Evolutionary conservation across 345 rosid genomes (phyloP), one percentile per base, ranked within the genome.

Genomic region (Bruguiera gymnorhiza): DNA sequence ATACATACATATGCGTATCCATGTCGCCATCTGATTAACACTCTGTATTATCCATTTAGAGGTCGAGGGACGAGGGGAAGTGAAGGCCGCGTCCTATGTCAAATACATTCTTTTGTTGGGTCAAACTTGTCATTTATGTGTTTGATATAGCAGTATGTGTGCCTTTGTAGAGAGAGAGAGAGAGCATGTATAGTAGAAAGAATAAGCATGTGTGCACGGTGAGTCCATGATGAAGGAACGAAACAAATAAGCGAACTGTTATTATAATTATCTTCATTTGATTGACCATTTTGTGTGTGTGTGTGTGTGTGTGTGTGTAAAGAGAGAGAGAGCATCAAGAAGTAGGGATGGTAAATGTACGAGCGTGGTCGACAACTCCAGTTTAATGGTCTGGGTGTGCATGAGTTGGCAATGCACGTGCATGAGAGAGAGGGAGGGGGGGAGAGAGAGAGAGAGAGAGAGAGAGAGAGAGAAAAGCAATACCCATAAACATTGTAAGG

Each of bases 401-500:
- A 46, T 84, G 84, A 82, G 87, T 77, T 82, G 87, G 80, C 87
- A 81, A 77, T 61, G 77, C 87, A 84, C 75, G 80, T 79, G 85
- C 80, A 76, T 76, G 78, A 61, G 67, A 57, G 62, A 55, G 5
- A 55, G 68, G 68, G 54, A 73, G 68, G 51, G 36, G 27, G 23
- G 24, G 9, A 13, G 20, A 56, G 31, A 55, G 29, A 58, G 39
- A 59, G 62, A 32, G 23, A 29, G 9, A 13, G 20, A 56, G 31
- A 55, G 29, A 58, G 39, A 59, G 62, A 3, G 18, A 18, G 36
- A 46, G 51, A 37, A 43, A 43, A 43, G 50, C 50, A 60, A 26
- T 73, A 70, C 70, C 78, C 98, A 83, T 87, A 92, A 62, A 87
- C 79, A 88, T 89, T 83, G 66, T 81, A 88, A 63, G 98, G 92